Percentiles rank a stretch among this genome's conserved stretches.
These are phyloP conservation scores for Metschnikowia rubicola DNA, from an alignment of 805 yeast species.

Conservation along the genomic window DNA sequence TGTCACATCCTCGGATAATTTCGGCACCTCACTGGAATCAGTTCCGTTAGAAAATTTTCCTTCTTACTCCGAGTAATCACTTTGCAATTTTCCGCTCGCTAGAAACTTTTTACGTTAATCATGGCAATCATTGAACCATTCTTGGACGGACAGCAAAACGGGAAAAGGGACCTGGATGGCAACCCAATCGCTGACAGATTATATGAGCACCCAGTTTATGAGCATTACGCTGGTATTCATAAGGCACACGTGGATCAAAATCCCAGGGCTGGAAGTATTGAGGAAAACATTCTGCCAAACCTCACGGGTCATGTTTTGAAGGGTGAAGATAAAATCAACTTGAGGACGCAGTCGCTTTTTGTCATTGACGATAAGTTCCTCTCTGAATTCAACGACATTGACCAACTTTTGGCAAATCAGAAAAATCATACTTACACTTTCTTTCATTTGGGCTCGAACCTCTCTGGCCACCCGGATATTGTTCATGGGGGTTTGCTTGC, in stretches of 20 bases:
- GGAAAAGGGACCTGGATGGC: neutral
- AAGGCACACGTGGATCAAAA: slow-evolving; percentile 12
- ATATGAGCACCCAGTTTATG: slow-evolving; percentile 13
- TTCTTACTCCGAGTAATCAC: too few relatives aligned
- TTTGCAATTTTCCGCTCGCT: neutral
- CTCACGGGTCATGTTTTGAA: slow-evolving; percentile 35
- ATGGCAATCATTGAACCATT: slow-evolving; percentile 3
- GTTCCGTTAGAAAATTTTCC: too few relatives aligned
- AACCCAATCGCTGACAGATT: slow-evolving; percentile 6
- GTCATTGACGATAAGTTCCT: slow-evolving; percentile 33
- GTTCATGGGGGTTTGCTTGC: slow-evolving; percentile 45
- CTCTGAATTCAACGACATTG: slow-evolving; percentile 23
- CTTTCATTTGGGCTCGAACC: slow-evolving; percentile 35
- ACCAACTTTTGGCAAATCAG: slow-evolving; percentile 9
- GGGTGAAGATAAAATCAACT: slow-evolving; percentile 34
- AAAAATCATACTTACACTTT: slow-evolving; percentile 36
- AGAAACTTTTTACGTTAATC: neutral
- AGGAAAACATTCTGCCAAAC: slow-evolving; percentile 31
- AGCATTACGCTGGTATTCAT: slow-evolving; percentile 12
- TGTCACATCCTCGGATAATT: too few relatives aligned
- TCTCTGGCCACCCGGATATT: slow-evolving; percentile 39
- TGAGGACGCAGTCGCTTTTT: slow-evolving; percentile 31
- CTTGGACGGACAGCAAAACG: neutral
- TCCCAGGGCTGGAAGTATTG: slow-evolving; percentile 15
- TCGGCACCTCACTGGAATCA: too few relatives aligned